Percentiles rank a stretch among this genome's conserved stretches.
phyloP scores from a whole-genome alignment of 331 rosid genomes.

The Quercus tomentella region DNA sequence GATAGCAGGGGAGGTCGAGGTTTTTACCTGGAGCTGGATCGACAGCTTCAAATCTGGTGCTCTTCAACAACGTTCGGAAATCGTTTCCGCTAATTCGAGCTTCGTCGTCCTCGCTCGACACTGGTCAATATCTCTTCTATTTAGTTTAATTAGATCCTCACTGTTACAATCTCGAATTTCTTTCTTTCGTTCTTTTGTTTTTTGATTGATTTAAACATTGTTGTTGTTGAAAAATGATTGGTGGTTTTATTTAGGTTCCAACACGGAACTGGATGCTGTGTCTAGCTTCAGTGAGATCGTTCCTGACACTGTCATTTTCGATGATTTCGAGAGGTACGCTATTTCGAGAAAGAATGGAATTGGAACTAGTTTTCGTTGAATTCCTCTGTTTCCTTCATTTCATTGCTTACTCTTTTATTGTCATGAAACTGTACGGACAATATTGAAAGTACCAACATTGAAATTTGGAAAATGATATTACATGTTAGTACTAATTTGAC shows the following conservation, averaged over 20 bases:
- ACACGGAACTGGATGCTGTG: slow-evolving; percentile 77
- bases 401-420: neutral
- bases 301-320: slow-evolving; percentile 97
- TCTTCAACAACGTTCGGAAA: slow-evolving; percentile 17
- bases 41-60: slow-evolving; percentile 16
- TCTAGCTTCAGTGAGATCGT: slow-evolving; percentile 93
- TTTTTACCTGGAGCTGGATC: slow-evolving; percentile 38
- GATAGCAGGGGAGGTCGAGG: slow-evolving; percentile 34
- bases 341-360: neutral
- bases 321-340: slow-evolving; percentile 73
- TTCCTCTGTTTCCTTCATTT: neutral
- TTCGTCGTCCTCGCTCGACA: slow-evolving; percentile 50
- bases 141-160: neutral
- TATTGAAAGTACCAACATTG: neutral
- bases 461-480: neutral
- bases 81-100: slow-evolving; percentile 48
- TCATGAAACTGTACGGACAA: neutral
- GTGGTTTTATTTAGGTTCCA: slow-evolving; percentile 36
- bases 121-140: slow-evolving; percentile 32
- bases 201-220: neutral
- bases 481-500: neutral
- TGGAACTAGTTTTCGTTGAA: neutral
- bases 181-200: neutral
- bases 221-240: neutral
- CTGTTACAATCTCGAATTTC: neutral